These are phyloP conservation scores for Microbotryum silenes-acaulis DNA, from an alignment of 1,284 basidiomycete species.

Conservation along the genomic window DNA sequence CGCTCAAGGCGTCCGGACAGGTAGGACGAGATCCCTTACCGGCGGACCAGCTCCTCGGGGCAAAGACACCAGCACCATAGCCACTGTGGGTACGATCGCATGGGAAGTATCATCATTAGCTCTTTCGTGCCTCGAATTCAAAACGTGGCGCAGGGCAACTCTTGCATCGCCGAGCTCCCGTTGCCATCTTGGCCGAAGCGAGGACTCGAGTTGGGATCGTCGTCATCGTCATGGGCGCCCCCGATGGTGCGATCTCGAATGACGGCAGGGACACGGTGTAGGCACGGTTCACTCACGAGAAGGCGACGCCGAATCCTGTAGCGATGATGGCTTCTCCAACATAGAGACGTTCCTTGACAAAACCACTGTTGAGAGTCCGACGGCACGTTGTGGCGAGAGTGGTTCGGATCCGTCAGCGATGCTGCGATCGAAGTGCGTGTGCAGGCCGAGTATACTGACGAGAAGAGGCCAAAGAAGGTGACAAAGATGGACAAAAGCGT, in stretches of 20 bases:
- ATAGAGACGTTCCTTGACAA: constrained; percentile 88
- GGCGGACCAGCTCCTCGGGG: constrained; percentile 74
- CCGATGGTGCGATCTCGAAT: no score
- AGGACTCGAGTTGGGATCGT: no score
- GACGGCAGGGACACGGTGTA: constrained; percentile 21
- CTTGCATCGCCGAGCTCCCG: no score
- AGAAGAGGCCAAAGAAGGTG: constrained; percentile 49
- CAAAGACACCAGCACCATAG: constrained; percentile 73
- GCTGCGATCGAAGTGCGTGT: background rate
- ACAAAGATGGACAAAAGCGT: constrained; percentile 58
- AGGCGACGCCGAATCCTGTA: constrained; percentile 87
- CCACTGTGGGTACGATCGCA: constrained; percentile 49
- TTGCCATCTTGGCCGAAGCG: no score
- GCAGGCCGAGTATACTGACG: constrained; percentile 9
- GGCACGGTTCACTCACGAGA: constrained; percentile 44
- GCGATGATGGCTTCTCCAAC: constrained; percentile 96
- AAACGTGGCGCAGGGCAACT: background rate
- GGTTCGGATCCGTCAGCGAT: background rate
- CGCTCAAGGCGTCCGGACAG: constrained; percentile 32
- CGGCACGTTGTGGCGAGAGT: background rate
- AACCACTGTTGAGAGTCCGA: constrained; percentile 33
- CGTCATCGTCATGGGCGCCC: no score
- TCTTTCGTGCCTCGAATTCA: background rate
- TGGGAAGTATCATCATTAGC: no score
- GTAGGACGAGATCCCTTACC: constrained; percentile 27